Evolutionary conservation across 129 eudicot species (phyloP).

Genomic region (Flaveria robusta): DNA sequence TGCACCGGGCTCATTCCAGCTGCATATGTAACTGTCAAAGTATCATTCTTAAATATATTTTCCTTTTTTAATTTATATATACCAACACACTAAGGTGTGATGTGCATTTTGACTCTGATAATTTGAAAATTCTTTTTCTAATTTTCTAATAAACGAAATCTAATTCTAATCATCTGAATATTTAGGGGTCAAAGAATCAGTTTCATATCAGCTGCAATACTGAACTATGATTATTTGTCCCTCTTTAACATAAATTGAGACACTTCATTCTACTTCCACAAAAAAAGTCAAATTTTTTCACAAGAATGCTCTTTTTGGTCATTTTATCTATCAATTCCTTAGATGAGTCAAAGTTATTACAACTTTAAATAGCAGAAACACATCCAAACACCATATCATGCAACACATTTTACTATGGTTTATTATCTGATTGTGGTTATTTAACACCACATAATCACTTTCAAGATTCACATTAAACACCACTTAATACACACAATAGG

Average conservation of each 20-base stretch:
- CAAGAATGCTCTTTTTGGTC: neutral
- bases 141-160: neutral
- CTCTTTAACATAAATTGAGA: neutral
- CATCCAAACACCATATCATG: neutral
- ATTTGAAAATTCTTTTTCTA: neutral
- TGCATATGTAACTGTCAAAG: constrained; percentile 81
- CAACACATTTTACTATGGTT: neutral
- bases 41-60: constrained; percentile 23
- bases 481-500: neutral
- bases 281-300: neutral
- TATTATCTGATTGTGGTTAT: neutral
- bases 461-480: neutral
- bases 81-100: neutral
- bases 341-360: neutral
- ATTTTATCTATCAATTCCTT: neutral
- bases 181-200: neutral
- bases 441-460: neutral
- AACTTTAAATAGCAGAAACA: neutral
- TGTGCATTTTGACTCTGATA: constrained; percentile 1
- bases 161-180: neutral
- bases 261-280: neutral
- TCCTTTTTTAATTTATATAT: neutral
- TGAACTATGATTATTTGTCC: neutral
- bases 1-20: constrained; percentile 66
- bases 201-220: neutral